These are phyloP conservation scores for Metarhizium album DNA, from an alignment of 2,329 filamentous ascomycete species.

Conservation along the genomic window DNA sequence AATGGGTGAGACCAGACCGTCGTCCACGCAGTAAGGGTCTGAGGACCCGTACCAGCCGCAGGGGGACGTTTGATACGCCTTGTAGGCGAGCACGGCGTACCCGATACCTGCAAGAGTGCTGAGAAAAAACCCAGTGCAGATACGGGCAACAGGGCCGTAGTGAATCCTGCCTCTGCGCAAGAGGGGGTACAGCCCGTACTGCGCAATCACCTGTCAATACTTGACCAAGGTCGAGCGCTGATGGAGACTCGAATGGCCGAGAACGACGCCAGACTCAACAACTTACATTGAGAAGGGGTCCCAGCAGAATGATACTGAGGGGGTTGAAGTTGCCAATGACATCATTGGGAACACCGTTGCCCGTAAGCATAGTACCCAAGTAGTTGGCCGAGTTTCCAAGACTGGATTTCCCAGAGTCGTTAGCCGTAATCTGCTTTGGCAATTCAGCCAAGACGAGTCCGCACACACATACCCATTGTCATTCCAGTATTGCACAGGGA, in stretches of 20 bases:
- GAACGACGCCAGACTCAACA: too few species aligned
- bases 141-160: conserved; percentile 48
- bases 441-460: neutral
- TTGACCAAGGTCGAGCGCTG: too few species aligned
- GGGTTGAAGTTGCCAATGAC: conserved; percentile 49
- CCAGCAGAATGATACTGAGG: conserved; percentile 43
- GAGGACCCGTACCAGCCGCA: conserved; percentile 26
- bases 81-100: conserved; percentile 44
- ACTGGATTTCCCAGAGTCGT: conserved; percentile 8
- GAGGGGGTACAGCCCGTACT: conserved; percentile 40
- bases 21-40: conserved; percentile 11
- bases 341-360: conserved; percentile 48
- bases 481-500: conserved; percentile 29
- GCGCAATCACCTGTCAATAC: too few species aligned
- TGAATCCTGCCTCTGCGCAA: conserved; percentile 39
- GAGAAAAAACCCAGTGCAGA: conserved; percentile 45
- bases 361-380: conserved; percentile 31
- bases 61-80: conserved; percentile 44
- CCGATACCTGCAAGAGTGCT: conserved; percentile 41
- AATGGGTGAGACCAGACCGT: conserved; percentile 14
- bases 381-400: conserved; percentile 25
- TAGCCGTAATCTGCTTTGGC: neutral
- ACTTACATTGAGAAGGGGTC: conserved; percentile 16
- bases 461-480: conserved; percentile 19
- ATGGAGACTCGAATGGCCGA: too few species aligned